Conservation (phyloP, 129 eudicot genomes). For the Flaveria ramosissima region DNA sequence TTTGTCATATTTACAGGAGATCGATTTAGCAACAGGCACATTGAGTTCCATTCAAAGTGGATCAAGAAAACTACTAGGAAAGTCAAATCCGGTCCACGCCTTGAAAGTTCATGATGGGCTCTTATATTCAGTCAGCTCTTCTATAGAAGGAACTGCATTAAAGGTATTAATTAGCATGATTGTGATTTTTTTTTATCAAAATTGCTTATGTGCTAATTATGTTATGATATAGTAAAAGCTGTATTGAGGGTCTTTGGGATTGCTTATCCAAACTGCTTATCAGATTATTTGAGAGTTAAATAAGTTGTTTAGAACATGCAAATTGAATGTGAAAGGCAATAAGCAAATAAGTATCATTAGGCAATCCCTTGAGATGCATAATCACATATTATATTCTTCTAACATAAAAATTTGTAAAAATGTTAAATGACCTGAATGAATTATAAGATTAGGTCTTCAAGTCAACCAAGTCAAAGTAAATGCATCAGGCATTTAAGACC, state of each 20-base stretch:
- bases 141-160: slow-evolving; percentile 65
- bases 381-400: too few species aligned
- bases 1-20: slow-evolving; percentile 47
- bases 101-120: slow-evolving; percentile 61
- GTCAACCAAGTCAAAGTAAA: too few species aligned
- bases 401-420: too few species aligned
- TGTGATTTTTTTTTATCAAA: neutral
- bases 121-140: slow-evolving; percentile 57
- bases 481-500: too few species aligned
- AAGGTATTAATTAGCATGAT: slow-evolving; percentile 48
- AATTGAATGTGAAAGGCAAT: too few species aligned
- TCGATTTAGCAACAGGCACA: slow-evolving; percentile 73
- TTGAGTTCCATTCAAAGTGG: slow-evolving; percentile 66
- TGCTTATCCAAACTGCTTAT: too few species aligned
- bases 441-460: too few species aligned
- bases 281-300: too few species aligned
- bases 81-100: slow-evolving; percentile 62
- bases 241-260: neutral
- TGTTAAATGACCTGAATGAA: too few species aligned
- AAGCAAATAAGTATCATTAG: too few species aligned
- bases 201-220: neutral
- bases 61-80: slow-evolving; percentile 60
- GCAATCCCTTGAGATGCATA: too few species aligned
- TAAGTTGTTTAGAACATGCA: too few species aligned
- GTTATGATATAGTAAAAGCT: neutral